Evolutionary conservation across 495 filamentous ascomycete genomes (phyloP), one percentile per base, ranked within the genome.

Genomic region (Cairneyella variabilis): DNA sequence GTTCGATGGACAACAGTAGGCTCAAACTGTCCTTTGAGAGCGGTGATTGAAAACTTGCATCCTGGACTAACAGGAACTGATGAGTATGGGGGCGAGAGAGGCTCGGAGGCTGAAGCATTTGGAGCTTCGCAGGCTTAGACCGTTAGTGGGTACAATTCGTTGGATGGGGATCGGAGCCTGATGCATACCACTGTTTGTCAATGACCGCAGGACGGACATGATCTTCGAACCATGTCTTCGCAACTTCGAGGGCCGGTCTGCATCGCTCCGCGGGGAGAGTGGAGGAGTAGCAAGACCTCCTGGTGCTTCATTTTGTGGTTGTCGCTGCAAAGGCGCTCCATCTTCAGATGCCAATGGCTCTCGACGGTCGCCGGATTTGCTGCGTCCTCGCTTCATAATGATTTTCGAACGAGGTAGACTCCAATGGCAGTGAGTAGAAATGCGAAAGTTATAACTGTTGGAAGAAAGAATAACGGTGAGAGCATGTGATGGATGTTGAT

Each of bases 1-100:
- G 65, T 47, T 30, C 75, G 68, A 59, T 71, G 72, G 14, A 79
- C 70, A 6, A 77, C 67, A 0, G 73, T 78, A 0, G 71, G 70
- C 17, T 76, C 70, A 34, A 70, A 58, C 17, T 67, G 67, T 27
- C 49, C 54, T 27, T 71, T 72, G 14, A 75, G 61, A 28, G 76
- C 57, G 14, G 70, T 66, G 53, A 66, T 61, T 17, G 75, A 73
- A 55, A 77, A 70, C 51, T 67, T 75, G 30, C 54, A 60, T 30
- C 71, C 70, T 22, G 61, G 57, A 41, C 40, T 66, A 5, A 50
- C 28, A 14, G 52, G 34, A 11, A n/a, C 54, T 20, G 10, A 7
- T 41, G 30, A 41, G 4, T 12, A n/a, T 10, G 14, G 21, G 21
- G 4, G 18, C 5, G 32, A 23, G 16, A 7, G 2, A 6, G 41